Base-by-base conservation (phyloP, 768 basidiomycete genomes). In the Suillus alpinus region DNA sequence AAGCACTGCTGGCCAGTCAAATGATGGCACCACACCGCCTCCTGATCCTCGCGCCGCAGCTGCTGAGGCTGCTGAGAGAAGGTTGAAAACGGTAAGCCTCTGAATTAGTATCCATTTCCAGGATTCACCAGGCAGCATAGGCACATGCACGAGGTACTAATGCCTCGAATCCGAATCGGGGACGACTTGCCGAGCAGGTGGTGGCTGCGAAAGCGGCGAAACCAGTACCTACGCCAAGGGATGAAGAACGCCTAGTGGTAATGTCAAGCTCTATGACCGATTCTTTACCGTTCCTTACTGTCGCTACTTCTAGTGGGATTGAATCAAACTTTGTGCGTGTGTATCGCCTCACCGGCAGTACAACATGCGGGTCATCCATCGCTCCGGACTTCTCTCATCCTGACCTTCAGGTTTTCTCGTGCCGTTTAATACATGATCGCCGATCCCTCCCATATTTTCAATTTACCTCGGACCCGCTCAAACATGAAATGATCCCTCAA, bases 21-120 rank as follows among this genome's bases (percentile, higher is more conserved):
- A 60, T 47, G 59, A 61, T 23, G 66, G 75, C 69, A 69, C 66
- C 67, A 65, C 70, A 62, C 55, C 66, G 60, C 57, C 43, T 57
- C 36, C 66, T 62, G 75, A 85, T 76, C 74, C 79, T 69, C 81
- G 83, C 67, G 73, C 76, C 56, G 85, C 85, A 69, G 83, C 84
- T 60, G 82, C 83, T 70, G 82, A 82, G 71, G 86, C 86, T 62
- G 86, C 86, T 64, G 86, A 86, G 70, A 81, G 80, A 66, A 78
- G 86, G 64, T 63, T 81, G 70, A 77, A 85, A 73, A 78, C 79
- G 67, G 86, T 86, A 66, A 75, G 84, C 75, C 57, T 61, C 60
- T 55, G 36, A 23, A 55, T 39, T 55, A 55, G 34, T 34, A 29
- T 39, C 67, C 66, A 65, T 58, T 60, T 58, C 59, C 59, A 58